A percentile compares a stretch with the other conserved stretches of the same genome.
These are phyloP conservation scores for Zymoseptoria ardabiliae DNA, from an alignment of 2,329 filamentous ascomycete species.

Conservation along the genomic window DNA sequence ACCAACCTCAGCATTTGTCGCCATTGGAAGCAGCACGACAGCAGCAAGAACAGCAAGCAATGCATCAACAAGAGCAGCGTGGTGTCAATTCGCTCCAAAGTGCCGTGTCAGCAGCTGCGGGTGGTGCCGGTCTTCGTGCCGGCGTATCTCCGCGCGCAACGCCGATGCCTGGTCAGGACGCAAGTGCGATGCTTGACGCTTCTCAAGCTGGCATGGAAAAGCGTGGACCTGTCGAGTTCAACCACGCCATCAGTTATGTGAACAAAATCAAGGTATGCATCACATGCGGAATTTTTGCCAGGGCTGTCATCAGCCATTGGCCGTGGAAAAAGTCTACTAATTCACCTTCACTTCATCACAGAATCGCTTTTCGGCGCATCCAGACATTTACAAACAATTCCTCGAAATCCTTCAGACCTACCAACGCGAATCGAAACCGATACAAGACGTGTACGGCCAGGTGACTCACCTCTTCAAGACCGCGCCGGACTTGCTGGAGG, in stretches of 20 bases:
- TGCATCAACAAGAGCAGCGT: constrained; percentile 58
- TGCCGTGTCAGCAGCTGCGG: constrained; percentile 52
- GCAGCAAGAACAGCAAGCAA: constrained; percentile 27
- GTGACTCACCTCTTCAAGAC: constrained; percentile 90
- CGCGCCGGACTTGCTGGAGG: constrained; percentile 88
- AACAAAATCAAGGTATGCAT: constrained; percentile 92
- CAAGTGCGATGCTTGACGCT: constrained; percentile 45
- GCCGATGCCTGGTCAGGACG: constrained; percentile 48
- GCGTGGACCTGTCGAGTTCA: constrained; percentile 93
- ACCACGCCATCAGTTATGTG: constrained; percentile 97
- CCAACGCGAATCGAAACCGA: constrained; percentile 94
- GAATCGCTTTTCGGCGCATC: constrained; percentile 95
- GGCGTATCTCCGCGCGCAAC: constrained; percentile 46
- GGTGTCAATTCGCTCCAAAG: constrained; percentile 60
- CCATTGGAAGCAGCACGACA: constrained; percentile 26
- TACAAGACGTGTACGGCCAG: constrained; percentile 95
- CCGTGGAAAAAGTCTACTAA: background rate
- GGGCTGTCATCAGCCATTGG: background rate
- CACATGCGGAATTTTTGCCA: background rate
- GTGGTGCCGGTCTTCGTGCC: constrained; percentile 40
- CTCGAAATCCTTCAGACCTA: constrained; percentile 97
- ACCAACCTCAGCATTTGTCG: constrained; percentile 21
- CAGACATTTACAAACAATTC: constrained; percentile 99
- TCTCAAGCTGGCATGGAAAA: constrained; percentile 58
- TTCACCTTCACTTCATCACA: constrained; percentile 32